phyloP scores from a whole-genome alignment of 768 basidiomycete species.

The Lactarius akahatsu region DNA sequence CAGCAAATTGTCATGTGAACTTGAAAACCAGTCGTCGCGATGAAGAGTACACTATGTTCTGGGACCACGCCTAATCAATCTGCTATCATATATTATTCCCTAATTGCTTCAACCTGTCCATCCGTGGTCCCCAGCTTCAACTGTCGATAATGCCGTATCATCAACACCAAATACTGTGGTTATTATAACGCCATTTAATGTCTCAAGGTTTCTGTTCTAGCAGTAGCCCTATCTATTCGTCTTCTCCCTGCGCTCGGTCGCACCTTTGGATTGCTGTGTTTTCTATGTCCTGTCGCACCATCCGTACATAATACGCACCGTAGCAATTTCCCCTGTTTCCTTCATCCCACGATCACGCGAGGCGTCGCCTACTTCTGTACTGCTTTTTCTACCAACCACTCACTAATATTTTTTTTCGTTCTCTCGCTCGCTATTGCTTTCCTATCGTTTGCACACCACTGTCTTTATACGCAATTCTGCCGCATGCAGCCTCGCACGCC shows the following conservation, averaged over 20 bases:
- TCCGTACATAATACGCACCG: constrained; percentile 24
- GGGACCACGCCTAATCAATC: constrained; percentile 16
- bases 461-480: constrained; percentile 24
- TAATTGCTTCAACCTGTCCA: constrained; percentile 22
- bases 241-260: constrained; percentile 17
- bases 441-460: constrained; percentile 25
- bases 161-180: constrained; percentile 12
- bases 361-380: constrained; percentile 24
- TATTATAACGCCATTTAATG: constrained; percentile 17
- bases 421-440: constrained; percentile 15
- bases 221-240: constrained; percentile 24
- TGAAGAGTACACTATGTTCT: constrained; percentile 22
- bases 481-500: constrained; percentile 21
- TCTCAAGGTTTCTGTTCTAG: not conserved
- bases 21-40: constrained; percentile 7
- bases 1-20: constrained; percentile 31
- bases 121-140: constrained; percentile 17
- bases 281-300: constrained; percentile 19
- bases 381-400: constrained; percentile 1
- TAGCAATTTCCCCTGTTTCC: constrained; percentile 14
- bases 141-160: constrained; percentile 21
- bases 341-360: constrained; percentile 20
- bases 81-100: constrained; percentile 11
- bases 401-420: constrained; percentile 14
- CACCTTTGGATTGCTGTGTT: constrained; percentile 21